phyloP scores from a whole-genome alignment of 306 rosid species.

The Citrullus mucosospermus region DNA sequence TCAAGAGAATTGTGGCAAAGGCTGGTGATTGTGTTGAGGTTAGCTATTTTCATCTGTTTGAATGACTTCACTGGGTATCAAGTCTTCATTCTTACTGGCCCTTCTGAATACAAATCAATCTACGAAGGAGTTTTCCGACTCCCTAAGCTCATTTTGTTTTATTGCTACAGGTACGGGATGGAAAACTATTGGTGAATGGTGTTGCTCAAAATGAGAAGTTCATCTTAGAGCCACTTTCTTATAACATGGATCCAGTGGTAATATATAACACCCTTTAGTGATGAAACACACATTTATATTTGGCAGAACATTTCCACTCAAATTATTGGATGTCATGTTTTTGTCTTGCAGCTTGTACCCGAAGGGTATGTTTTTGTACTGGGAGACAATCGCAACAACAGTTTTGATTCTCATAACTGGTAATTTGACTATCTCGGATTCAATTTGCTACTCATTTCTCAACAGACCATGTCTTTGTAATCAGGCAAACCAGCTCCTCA shows the following conservation, averaged over 20 bases:
- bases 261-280: neutral
- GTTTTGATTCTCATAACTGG: constrained; percentile 95
- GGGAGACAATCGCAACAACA: constrained; percentile 95
- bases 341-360: constrained; percentile 63
- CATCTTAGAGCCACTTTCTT: constrained; percentile 60
- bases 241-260: constrained; percentile 71
- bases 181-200: constrained; percentile 71
- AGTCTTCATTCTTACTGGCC: neutral
- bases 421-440: constrained; percentile 15
- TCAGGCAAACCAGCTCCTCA: neutral
- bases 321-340: neutral
- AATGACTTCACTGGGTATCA: neutral
- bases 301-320: neutral
- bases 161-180: constrained; percentile 45
- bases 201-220: constrained; percentile 60
- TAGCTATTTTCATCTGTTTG: constrained; percentile 5
- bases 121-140: neutral
- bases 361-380: constrained; percentile 82
- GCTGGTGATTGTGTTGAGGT: constrained; percentile 89
- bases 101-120: neutral
- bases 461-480: neutral
- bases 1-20: constrained; percentile 85
- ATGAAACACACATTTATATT: neutral
- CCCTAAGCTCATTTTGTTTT: neutral
- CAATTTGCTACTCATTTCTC: neutral